phyloP scores from a whole-genome alignment of 73 alveolate genomes.

The Diophrys appendiculata region DNA sequence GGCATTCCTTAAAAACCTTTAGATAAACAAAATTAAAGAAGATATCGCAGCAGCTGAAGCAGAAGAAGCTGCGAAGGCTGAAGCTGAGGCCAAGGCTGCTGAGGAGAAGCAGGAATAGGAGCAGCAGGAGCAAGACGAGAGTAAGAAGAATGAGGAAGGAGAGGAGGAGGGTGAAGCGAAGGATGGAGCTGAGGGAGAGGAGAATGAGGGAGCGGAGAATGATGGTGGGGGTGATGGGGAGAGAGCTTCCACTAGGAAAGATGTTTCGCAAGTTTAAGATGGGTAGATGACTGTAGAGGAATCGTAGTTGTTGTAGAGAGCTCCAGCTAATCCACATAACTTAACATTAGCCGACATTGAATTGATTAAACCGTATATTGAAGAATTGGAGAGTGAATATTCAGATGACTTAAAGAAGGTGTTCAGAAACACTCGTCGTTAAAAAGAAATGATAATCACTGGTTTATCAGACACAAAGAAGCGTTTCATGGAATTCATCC shows the following conservation, averaged over 20 bases:
- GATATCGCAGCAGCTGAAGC: conserved; percentile 2
- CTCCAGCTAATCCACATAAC: conserved; percentile 8
- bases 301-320: conserved; percentile 62
- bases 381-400: conserved; percentile 20
- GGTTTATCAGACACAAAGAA: conserved; percentile 77
- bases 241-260: not conserved
- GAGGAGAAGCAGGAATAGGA: conserved; percentile 11
- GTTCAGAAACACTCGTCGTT: conserved; percentile 80
- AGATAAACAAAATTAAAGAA: not conserved
- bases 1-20: too few species aligned
- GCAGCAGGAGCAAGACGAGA: conserved; percentile 22
- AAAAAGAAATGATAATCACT: conserved; percentile 78
- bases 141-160: not conserved
- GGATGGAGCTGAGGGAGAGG: not conserved
- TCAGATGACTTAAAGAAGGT: conserved; percentile 44
- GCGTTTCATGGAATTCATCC: conserved; percentile 81
- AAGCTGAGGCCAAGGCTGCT: not conserved
- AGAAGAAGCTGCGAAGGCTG: too few species aligned
- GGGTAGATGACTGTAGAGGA: conserved; percentile 54
- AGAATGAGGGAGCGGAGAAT: conserved; percentile 2
- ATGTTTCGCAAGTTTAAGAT: conserved; percentile 8
- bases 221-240: not conserved
- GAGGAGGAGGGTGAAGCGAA: not conserved
- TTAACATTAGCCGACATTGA: conserved; percentile 1
- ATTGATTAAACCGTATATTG: not conserved